Evolutionary conservation across 495 filamentous ascomycete species (phyloP), one percentile per base, ranked within the genome.

Genomic region (Parathielavia appendiculata): DNA sequence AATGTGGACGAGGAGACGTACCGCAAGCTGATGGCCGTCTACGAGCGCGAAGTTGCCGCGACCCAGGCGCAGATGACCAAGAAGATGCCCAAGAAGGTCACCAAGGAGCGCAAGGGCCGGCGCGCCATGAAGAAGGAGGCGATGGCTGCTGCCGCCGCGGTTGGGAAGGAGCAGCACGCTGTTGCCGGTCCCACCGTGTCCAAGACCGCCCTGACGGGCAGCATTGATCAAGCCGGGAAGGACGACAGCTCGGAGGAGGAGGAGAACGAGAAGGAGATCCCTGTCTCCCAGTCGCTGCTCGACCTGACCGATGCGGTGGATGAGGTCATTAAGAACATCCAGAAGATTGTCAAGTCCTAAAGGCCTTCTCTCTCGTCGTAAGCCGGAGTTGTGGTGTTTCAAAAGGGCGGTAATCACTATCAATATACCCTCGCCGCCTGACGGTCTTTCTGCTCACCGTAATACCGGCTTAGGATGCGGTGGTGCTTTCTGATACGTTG

Each of bases 51-150:
- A 1, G 14, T 40, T 6, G 38, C 51, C 23, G 20, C 8, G 38
- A 32, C 1, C 16, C 22, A 54, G 51, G 1, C 0, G 22, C 9
- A 32, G 36, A 4, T 43, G 12, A 16, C 38, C 20, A 54, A 54
- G 51, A 43, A 44, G 51, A 2, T 54, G 51, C 51, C 51, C 35
- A 54, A 54, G 51, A 26, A 41, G 16, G 51, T 20, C 4, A 44
- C 20, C 51, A 54, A 54, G 23, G 39, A 44, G 14, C 38, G 38
- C 23, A 54, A 30, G 22, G 39, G 39, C 38, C 38, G 51, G 0
- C 51, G 51, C 38, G 23, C 22, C 36, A 35, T 35, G 38, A 43
- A 32, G 38, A 54, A 43, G 38, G 39, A 26, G 5, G 51, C 38
- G 8, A 17, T 22, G 3, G 51, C 51, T 19, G 54, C 45, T 12